These are phyloP conservation scores for Triglochin maritima DNA, from an alignment of 106 monocot species.

Conservation along the genomic window DNA sequence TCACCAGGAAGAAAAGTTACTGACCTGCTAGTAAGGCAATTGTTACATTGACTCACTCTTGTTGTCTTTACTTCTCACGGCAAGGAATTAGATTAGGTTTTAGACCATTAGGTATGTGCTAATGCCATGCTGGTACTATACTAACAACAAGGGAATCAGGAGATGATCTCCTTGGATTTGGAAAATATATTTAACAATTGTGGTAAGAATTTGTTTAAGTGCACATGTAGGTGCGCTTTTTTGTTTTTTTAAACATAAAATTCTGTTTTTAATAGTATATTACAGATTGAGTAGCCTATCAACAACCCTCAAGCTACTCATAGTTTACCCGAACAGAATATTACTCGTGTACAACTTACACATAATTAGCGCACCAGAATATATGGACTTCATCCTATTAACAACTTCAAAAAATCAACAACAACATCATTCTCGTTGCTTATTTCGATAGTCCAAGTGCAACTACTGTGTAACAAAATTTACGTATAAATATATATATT, in stretches of 20 bases:
- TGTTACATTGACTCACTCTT: not conserved
- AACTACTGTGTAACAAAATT: not conserved
- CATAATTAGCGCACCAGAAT: too few relatives aligned
- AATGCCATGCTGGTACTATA: too few relatives aligned
- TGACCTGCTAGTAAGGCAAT: not conserved
- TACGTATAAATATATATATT: not conserved
- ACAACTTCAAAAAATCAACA: too few relatives aligned
- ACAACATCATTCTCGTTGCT: too few relatives aligned
- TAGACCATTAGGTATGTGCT: not conserved
- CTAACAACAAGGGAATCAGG: too few relatives aligned
- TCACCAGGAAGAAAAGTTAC: not conserved
- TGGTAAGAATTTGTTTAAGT: not conserved
- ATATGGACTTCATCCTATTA: too few relatives aligned
- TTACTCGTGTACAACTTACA: too few relatives aligned
- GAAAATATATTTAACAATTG: not conserved
- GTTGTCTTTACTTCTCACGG: not conserved
- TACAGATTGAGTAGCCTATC: too few relatives aligned
- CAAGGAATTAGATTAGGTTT: not conserved
- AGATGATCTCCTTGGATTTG: not conserved
- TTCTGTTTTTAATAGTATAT: too few relatives aligned
- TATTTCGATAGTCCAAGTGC: too few relatives aligned
- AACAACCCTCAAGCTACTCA: too few relatives aligned
- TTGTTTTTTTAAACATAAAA: not conserved
- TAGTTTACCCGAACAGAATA: too few relatives aligned
- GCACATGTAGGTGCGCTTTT: not conserved